A percentile compares a stretch with the other conserved stretches of the same genome.
Evolutionary conservation across 768 basidiomycete species (phyloP).

Genomic region (Hysterangium stoloniferum): DNA sequence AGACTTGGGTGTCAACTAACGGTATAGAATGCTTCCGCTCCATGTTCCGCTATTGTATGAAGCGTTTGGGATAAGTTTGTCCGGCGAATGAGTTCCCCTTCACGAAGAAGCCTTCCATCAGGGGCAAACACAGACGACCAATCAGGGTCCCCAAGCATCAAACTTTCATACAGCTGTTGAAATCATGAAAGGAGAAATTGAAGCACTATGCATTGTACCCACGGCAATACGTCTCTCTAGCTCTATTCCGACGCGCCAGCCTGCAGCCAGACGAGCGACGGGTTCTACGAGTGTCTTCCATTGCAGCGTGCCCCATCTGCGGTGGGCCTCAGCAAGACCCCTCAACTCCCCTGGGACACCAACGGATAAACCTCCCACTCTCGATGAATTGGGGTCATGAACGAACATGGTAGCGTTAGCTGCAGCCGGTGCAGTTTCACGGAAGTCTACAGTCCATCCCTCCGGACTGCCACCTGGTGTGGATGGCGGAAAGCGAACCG

Average conservation of each 20-base stretch:
- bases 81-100: conserved; percentile 69
- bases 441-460: conserved; percentile 75
- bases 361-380: conserved; percentile 76
- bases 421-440: conserved; percentile 74
- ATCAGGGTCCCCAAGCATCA: conserved; percentile 61
- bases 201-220: conserved; percentile 21
- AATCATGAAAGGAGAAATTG: background rate
- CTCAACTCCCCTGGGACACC: conserved; percentile 88
- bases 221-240: conserved; percentile 68
- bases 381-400: conserved; percentile 42
- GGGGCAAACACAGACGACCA: conserved; percentile 85
- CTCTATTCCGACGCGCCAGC: conserved; percentile 76
- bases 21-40: conserved; percentile 77
- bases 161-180: too few relatives aligned
- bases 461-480: conserved; percentile 38
- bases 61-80: conserved; percentile 75
- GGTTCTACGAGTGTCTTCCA: conserved; percentile 79
- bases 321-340: conserved; percentile 78
- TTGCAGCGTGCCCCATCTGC: conserved; percentile 69
- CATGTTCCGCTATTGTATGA: conserved; percentile 61
- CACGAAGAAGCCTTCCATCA: conserved; percentile 54
- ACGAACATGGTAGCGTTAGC: conserved; percentile 75
- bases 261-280: conserved; percentile 61
- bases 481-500: conserved; percentile 62
- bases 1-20: conserved; percentile 28